phyloP scores from a whole-genome alignment of 2,329 filamentous ascomycete genomes.

The Pseudonectria foliicola region DNA sequence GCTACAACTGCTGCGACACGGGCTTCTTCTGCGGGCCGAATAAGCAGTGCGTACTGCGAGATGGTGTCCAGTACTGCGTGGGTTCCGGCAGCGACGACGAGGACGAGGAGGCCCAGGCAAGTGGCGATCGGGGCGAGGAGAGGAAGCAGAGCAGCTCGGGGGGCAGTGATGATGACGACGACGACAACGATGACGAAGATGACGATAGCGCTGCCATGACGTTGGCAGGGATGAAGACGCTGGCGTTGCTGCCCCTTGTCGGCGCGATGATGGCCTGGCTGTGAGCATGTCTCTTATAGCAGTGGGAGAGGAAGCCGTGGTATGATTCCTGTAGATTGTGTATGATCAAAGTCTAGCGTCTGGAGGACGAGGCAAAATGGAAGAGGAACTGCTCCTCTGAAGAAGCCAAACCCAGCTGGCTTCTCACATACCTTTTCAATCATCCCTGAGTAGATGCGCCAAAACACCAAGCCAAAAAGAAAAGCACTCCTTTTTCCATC shows the following conservation, averaged over 20 bases:
- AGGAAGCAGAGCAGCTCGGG: conserved; percentile 2
- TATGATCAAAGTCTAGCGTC: too few relatives aligned
- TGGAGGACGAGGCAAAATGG: background rate
- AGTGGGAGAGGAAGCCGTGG: too few relatives aligned
- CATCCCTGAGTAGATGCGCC: conserved; percentile 2
- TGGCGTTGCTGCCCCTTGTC: conserved; percentile 4
- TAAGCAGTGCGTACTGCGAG: conserved; percentile 7
- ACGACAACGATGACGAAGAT: conserved; percentile 1
- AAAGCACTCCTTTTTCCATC: conserved; percentile 1
- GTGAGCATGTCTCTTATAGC: background rate
- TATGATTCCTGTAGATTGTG: too few relatives aligned
- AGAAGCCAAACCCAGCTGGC: too few relatives aligned
- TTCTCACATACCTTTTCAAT: background rate
- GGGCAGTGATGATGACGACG: background rate
- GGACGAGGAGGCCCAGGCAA: conserved; percentile 1
- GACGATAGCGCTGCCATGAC: conserved; percentile 1
- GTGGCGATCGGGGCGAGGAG: conserved; percentile 3
- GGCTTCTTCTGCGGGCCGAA: conserved; percentile 12
- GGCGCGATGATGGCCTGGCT: conserved; percentile 4
- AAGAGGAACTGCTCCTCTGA: too few relatives aligned
- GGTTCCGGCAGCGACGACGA: background rate
- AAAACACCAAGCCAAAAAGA: conserved; percentile 5
- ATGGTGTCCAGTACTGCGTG: conserved; percentile 5
- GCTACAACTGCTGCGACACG: conserved; percentile 12
- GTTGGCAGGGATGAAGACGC: conserved; percentile 1